These are phyloP conservation scores for Plectranthus barbatus DNA, from an alignment of 257 asterid genomes.

Conservation along the genomic window DNA sequence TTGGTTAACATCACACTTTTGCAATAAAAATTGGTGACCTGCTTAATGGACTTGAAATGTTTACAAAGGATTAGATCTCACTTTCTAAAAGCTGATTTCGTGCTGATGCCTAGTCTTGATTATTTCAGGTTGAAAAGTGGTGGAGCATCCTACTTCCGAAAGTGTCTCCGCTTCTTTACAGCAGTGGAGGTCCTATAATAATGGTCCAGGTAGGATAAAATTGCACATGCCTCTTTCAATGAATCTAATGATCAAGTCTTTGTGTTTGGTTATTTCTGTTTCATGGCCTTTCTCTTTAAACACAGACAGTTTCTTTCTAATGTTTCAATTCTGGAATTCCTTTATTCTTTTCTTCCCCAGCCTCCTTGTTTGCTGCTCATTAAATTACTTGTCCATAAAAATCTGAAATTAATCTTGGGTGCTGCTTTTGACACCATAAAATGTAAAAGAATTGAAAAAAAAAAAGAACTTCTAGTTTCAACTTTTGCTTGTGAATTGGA, in stretches of 20 bases:
- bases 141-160: slow-evolving; percentile 79
- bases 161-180: slow-evolving; percentile 59
- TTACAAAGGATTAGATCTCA: background rate
- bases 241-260: background rate
- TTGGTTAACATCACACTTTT: background rate
- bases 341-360: background rate
- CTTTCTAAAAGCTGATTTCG: background rate
- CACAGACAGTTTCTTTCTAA: background rate
- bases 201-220: slow-evolving; percentile 74
- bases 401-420: background rate
- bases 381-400: background rate
- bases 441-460: background rate
- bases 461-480: background rate
- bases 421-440: background rate
- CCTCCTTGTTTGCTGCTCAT: background rate
- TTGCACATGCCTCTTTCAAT: background rate
- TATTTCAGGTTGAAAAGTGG: slow-evolving; percentile 77
- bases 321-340: background rate
- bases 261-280: background rate
- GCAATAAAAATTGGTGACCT: background rate
- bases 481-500: background rate
- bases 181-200: slow-evolving; percentile 84
- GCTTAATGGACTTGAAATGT: no score
- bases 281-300: background rate
- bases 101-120: slow-evolving; percentile 4